Base-by-base conservation (phyloP, 352 stramenopile species). In the Globisporangium middletonii region DNA sequence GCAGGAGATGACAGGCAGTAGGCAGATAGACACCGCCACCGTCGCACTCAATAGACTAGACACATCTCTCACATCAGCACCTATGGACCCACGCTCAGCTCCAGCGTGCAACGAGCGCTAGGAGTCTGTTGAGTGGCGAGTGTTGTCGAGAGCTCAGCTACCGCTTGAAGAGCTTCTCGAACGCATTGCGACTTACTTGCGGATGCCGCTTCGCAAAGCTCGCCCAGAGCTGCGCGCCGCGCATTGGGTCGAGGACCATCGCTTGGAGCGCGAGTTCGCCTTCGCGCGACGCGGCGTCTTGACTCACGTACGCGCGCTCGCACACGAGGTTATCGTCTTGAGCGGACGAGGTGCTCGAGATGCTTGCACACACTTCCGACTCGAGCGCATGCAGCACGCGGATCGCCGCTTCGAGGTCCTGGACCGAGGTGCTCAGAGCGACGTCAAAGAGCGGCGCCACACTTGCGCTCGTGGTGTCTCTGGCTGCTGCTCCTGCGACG, bases 181-280 rank as follows among this genome's bases (percentile, higher is more conserved):
- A 77, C 4, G 69, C 69, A 18, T 12, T 23, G 4, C 69, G 66
- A 54, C 69, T 77, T 28, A 75, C 35, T 53, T 69, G 53, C 5
- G 69, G 66, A 46, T 75, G 53, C 9, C 65, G 53, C 13, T 38
- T 28, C 4, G 69, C 54, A 30, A 73, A 77, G n/a, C 16, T 43
- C 30, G 66, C 68, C 71, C 71, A 79, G 23, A 76, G 48, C 30
- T 57, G 47, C 1, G 61, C 54, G 13, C 71, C 71, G 4, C 43
- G 28, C 7, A 66, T 56, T 0, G 71, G 62, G 18, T 76, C 71
- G 1, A 68, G 49, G 12, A 75, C 30, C 71, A 79, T 79, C 16
- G 71, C 61, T 4, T 48, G 33, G 30, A 79, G 69, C 19, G 71
- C 71, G 23, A 79, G 61, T 26, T 79, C 68, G 12, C 71, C 71